Base-by-base conservation (phyloP, 768 basidiomycete species). In the Chiua virens region DNA sequence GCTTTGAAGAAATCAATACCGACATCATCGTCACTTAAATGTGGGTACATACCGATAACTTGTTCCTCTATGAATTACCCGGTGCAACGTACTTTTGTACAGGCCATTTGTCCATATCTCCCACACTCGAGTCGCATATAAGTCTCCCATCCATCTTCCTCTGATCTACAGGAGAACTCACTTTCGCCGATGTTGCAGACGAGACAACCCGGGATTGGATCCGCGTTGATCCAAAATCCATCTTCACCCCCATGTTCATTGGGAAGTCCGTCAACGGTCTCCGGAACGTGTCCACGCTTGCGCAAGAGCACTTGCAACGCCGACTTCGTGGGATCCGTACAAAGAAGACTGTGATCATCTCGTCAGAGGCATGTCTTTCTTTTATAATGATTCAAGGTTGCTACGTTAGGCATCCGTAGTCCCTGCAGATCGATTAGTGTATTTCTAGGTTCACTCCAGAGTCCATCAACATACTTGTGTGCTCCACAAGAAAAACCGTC, bases 111-210 rank as follows among this genome's bases (percentile, higher is more conserved):
- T 86, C 92, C 92, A 96, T 41, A 86, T 78, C 75, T 94, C 89
- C 89, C 92, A 93, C 92, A 93, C 87, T 89, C 30, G 13, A 11
- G 37, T 39, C 11, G 15, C 39, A n/a, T 13, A 8, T 35, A 18
- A 7, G 49, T 57, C n/a, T n/a, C n/a, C n/a, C 17, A 62, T 42
- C 30, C 11, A 22, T 28, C 42, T 23, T 18, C 37, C 30, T 14
- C 30, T 36, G 34, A 13, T 17, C 27, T 32, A 32, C 20, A 23
- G 37, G 46, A 35, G 10, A 27, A 71, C 86, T 65, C 52, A 89
- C 92, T 96, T 75, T 92, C 88, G 21, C 93, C 93, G 36, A 97
- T 85, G 60, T 97, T 97, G 30, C 91, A 92, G 18, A 97, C 89
- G 8, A 96, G 74, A 56, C 89, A 90, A 9, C 85, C 87, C 14